A percentile compares a stretch with the other conserved stretches of the same genome.
These are phyloP conservation scores for Venturia effusa DNA, from an alignment of 2,329 filamentous ascomycete species.

Conservation along the genomic window DNA sequence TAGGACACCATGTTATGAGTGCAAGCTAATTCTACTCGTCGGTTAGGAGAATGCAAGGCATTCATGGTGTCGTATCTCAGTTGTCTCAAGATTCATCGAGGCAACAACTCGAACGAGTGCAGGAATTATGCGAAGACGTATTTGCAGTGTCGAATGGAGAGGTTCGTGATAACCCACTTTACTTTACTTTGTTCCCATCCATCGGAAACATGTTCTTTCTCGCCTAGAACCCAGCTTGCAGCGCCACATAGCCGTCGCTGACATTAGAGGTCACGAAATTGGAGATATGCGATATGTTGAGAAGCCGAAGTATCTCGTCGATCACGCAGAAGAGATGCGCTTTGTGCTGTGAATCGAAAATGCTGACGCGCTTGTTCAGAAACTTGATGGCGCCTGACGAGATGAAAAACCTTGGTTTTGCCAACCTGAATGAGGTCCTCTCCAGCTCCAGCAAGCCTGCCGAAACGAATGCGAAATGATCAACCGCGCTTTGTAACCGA, in stretches of 20 bases:
- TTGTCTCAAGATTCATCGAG: conserved; percentile 75
- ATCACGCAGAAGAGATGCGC: background rate
- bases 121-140: conserved; percentile 80
- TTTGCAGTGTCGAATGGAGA: conserved; percentile 85
- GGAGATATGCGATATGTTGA: background rate
- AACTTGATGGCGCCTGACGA: conserved; percentile 95
- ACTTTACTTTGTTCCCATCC: no score
- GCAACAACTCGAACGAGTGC: conserved; percentile 79
- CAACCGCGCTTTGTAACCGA: background rate
- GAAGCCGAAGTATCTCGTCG: background rate
- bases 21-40: background rate
- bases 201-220: background rate
- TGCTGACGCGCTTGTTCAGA: conserved; percentile 34
- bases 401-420: conserved; percentile 85
- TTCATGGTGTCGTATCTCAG: conserved; percentile 77
- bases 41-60: conserved; percentile 80
- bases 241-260: background rate
- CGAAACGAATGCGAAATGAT: background rate
- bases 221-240: background rate
- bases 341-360: background rate
- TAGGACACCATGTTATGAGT: background rate
- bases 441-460: background rate
- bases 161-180: conserved; percentile 43
- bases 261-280: background rate
- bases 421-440: conserved; percentile 25